Conservation (phyloP, 306 rosid genomes). For the Oxytropis ochrocephala region DNA sequence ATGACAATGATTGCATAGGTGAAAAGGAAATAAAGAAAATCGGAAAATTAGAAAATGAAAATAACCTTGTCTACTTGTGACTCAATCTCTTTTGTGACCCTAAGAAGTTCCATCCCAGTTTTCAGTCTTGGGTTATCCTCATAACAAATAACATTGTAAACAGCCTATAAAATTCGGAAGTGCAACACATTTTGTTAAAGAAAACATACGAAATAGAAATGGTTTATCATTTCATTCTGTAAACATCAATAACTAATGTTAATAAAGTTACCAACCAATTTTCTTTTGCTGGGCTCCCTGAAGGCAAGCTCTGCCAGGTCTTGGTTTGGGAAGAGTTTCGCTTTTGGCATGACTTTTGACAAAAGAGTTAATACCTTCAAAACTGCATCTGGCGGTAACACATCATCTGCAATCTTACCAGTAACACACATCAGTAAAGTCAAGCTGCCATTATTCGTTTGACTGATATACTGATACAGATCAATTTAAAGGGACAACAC, state of each 20-base stretch:
- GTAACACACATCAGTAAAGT: conserved; percentile 40
- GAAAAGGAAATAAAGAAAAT: neutral
- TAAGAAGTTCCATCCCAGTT: conserved; percentile 71
- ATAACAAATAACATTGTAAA: conserved; percentile 73
- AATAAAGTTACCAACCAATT: conserved; percentile 52
- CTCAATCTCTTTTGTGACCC: conserved; percentile 60
- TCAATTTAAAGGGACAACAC: neutral
- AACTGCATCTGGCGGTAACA: conserved; percentile 58
- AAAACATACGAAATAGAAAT: neutral
- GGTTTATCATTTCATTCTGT: neutral
- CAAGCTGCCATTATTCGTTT: neutral
- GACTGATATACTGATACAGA: neutral
- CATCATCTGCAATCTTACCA: conserved; percentile 74
- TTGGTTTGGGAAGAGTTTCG: conserved; percentile 64
- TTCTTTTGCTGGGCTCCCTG: conserved; percentile 68
- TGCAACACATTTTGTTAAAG: neutral
- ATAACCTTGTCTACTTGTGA: conserved; percentile 55
- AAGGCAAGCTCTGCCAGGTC: conserved; percentile 60
- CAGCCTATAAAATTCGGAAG: conserved; percentile 42
- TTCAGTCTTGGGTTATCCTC: conserved; percentile 45
- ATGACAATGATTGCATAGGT: neutral
- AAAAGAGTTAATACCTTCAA: conserved; percentile 44
- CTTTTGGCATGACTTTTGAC: conserved; percentile 67
- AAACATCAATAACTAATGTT: neutral
- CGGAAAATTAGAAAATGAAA: neutral